Evolutionary conservation across 768 basidiomycete species (phyloP).

Genomic region (Leccinellum luteum): DNA sequence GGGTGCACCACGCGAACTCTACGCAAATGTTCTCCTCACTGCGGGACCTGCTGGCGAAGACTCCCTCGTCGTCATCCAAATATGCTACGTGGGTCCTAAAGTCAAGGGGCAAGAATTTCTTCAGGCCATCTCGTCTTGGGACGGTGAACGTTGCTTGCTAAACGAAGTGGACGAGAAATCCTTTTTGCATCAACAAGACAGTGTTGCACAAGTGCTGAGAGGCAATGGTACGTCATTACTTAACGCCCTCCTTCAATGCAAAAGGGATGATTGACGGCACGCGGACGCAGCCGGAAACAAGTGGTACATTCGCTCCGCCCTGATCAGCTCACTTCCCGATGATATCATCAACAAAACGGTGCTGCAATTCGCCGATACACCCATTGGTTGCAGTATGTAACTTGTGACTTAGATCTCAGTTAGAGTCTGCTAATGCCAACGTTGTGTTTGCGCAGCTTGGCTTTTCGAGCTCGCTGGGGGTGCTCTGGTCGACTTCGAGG

Average conservation of each 20-base stretch:
- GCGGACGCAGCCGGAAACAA: conserved; percentile 62
- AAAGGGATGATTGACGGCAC: not conserved
- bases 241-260: not conserved
- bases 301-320: conserved; percentile 88
- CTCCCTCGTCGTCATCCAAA: conserved; percentile 86
- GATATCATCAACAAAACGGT: conserved; percentile 85
- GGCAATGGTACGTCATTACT: conserved; percentile 65
- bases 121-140: conserved; percentile 85
- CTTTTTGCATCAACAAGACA: conserved; percentile 88
- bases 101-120: conserved; percentile 75
- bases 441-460: conserved; percentile 59
- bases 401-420: not conserved
- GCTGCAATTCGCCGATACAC: conserved; percentile 74
- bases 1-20: conserved; percentile 80
- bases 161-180: conserved; percentile 91
- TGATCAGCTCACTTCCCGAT: conserved; percentile 83
- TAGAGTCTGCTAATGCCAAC: not conserved
- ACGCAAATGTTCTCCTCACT: conserved; percentile 87
- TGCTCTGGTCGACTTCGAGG: conserved; percentile 68
- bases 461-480: conserved; percentile 89
- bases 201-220: conserved; percentile 84
- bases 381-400: conserved; percentile 85
- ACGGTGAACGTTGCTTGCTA: conserved; percentile 79
- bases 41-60: conserved; percentile 84
- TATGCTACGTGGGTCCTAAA: conserved; percentile 81